Conservation (phyloP, 176 grass and related monocot genomes). For the Tuctoria greenei region DNA sequence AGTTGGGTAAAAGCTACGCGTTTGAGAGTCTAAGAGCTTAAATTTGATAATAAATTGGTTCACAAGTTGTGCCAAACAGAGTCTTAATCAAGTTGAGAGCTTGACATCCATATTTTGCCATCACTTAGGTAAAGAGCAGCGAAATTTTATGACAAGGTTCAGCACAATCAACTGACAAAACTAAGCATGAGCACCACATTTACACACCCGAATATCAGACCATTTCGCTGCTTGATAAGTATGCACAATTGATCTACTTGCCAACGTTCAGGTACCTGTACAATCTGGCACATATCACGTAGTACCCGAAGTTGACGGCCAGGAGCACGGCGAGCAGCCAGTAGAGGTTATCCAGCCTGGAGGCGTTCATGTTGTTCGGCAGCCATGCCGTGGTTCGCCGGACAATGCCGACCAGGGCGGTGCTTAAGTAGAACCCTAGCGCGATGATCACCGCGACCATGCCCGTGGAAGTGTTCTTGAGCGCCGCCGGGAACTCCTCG, state of each 20-base stretch:
- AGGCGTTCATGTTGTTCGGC: slow-evolving; percentile 66
- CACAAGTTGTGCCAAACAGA: no score
- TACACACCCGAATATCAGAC: no score
- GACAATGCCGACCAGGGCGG: slow-evolving; percentile 48
- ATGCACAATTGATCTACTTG: background rate
- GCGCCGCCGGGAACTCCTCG: slow-evolving; percentile 66
- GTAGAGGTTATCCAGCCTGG: slow-evolving; percentile 63
- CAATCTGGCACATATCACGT: slow-evolving; percentile 54
- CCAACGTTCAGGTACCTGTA: slow-evolving; percentile 57
- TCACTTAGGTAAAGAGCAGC: no score
- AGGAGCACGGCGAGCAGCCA: slow-evolving; percentile 55
- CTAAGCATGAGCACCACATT: no score
- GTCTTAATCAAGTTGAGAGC: no score
- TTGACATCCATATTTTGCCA: no score
- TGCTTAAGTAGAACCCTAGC: slow-evolving; percentile 78
- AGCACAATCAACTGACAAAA: no score
- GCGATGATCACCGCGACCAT: slow-evolving; percentile 57
- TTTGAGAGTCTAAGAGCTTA: no score
- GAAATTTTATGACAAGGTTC: no score
- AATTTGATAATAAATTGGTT: no score
- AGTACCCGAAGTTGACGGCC: slow-evolving; percentile 68
- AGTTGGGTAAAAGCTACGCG: no score
- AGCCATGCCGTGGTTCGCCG: slow-evolving; percentile 58
- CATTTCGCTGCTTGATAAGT: no score
- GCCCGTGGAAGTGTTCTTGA: slow-evolving; percentile 69